Base-by-base conservation (phyloP, 257 asterid genomes). In the Marsdenia floribunda region DNA sequence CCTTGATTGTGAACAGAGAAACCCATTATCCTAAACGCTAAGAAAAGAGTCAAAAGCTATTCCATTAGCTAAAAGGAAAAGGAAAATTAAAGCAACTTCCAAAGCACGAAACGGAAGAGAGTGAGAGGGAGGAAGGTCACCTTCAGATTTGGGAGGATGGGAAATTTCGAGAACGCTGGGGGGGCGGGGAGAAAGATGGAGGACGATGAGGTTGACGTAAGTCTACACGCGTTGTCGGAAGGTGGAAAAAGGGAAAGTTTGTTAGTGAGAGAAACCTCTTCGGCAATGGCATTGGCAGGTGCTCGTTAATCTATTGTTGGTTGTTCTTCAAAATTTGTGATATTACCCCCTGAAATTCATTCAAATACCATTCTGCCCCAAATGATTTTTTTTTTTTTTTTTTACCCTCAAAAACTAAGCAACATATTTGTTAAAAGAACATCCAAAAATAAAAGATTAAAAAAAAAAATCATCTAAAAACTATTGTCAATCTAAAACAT, bases 161-260 rank as follows among this genome's bases (percentile, higher is more conserved):
- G 24, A 64, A 42, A 16, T 33, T 66, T 18, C n/a, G 71, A 38
- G 52, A 66, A 19, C 29, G 50, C n/a, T 26, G 50, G 6, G 49
- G 22, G 42, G 55, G 42, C 16, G 50, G 6, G 49, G 22, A 44
- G 55, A 44, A 54, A 72, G 26, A 71, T n/a, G 37, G 70, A 24
- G 59, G 71, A 58, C 14, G 82, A 61, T 15, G 83, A 69, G 22
- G 75, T 75, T 49, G 82, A 81, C 50, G 67, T 26, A 26, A 74
- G 77, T 71, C 72, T 26, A 64, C 79, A 74, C 77, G 77, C 79
- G 81, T 3, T 74, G 70, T 77, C 77, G 57, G 73, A 6, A 74
- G 76, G 71, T 66, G 8, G 71, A 66, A 38, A 66, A 66, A 29
- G 52, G 29, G 46, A 64, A 40, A 70, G 71, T 52, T 55, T 29